Conservation (phyloP, 768 basidiomycete species). For the Kwoniella mangroviensis region DNA sequence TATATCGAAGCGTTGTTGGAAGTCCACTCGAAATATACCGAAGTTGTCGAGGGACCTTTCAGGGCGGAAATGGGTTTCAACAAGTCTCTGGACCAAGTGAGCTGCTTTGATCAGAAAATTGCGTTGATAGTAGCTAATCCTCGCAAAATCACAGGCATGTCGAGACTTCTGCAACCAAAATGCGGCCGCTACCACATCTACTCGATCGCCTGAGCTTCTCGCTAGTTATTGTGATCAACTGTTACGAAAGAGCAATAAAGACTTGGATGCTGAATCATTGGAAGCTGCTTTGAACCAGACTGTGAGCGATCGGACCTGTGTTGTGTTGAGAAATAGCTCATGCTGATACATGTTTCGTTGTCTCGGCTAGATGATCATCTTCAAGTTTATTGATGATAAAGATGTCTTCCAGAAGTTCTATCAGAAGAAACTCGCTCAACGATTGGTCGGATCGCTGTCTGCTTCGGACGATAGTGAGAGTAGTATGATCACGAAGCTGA, state of each 20-base stretch:
- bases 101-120: no score
- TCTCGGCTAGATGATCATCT: slow-evolving; percentile 79
- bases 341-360: background rate
- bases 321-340: background rate
- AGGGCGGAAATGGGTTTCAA: slow-evolving; percentile 91
- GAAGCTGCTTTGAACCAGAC: slow-evolving; percentile 89
- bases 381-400: slow-evolving; percentile 98
- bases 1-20: slow-evolving; percentile 92
- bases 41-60: slow-evolving; percentile 86
- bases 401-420: slow-evolving; percentile 99
- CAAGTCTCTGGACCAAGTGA: slow-evolving; percentile 75
- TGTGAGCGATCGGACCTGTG: slow-evolving; percentile 63
- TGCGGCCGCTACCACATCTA: slow-evolving; percentile 71
- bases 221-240: slow-evolving; percentile 90
- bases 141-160: slow-evolving; percentile 69
- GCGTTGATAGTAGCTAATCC: background rate
- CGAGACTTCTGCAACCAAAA: slow-evolving; percentile 94
- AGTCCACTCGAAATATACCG: slow-evolving; percentile 88
- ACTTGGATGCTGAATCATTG: slow-evolving; percentile 86
- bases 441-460: slow-evolving; percentile 86
- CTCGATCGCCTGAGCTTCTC: slow-evolving; percentile 87
- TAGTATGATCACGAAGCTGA: slow-evolving; percentile 96
- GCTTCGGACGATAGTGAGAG: slow-evolving; percentile 95
- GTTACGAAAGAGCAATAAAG: slow-evolving; percentile 91
- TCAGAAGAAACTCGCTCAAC: slow-evolving; percentile 87